Evolutionary conservation across 768 basidiomycete genomes (phyloP).

Genomic region (Suillus americanus): DNA sequence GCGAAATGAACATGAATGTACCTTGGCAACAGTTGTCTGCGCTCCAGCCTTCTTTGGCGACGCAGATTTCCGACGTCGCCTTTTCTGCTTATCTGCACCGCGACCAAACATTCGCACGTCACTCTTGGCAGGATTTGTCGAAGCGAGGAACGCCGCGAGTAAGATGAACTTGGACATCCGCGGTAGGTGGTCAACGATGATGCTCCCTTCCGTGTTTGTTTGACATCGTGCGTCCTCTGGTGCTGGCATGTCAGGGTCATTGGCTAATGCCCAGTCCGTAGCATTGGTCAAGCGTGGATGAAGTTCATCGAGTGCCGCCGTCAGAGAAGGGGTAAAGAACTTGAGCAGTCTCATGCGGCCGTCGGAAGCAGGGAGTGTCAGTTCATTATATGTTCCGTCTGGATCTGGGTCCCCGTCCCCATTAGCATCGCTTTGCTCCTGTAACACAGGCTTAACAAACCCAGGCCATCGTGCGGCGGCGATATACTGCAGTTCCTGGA

Average conservation of each 20-base stretch:
- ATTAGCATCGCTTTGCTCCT: slow-evolving; percentile 36
- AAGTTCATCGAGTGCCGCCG: slow-evolving; percentile 60
- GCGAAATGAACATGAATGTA: slow-evolving; percentile 16
- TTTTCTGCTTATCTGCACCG: slow-evolving; percentile 63
- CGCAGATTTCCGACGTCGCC: slow-evolving; percentile 45
- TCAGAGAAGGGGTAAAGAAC: slow-evolving; percentile 63
- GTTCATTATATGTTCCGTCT: slow-evolving; percentile 13
- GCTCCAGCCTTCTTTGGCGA: slow-evolving; percentile 36
- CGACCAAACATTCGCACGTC: slow-evolving; percentile 85
- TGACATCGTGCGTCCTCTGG: background rate
- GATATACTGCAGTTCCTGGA: slow-evolving; percentile 71
- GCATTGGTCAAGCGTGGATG: slow-evolving; percentile 71
- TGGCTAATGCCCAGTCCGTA: slow-evolving; percentile 54
- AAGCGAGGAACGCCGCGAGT: slow-evolving; percentile 77
- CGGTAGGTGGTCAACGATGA: slow-evolving; percentile 44
- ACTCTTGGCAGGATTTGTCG: slow-evolving; percentile 78
- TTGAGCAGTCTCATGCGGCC: slow-evolving; percentile 64
- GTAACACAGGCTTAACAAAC: slow-evolving; percentile 68
- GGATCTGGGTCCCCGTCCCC: slow-evolving; percentile 24
- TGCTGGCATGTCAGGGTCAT: slow-evolving; percentile 40
- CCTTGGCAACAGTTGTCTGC: slow-evolving; percentile 49
- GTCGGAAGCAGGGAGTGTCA: slow-evolving; percentile 50
- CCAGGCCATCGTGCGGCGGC: slow-evolving; percentile 81
- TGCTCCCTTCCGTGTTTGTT: background rate
- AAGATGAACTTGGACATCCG: slow-evolving; percentile 75